These are phyloP conservation scores for Guillardia theta DNA, from an alignment of 78 protist genomes.

Conservation along the genomic window DNA sequence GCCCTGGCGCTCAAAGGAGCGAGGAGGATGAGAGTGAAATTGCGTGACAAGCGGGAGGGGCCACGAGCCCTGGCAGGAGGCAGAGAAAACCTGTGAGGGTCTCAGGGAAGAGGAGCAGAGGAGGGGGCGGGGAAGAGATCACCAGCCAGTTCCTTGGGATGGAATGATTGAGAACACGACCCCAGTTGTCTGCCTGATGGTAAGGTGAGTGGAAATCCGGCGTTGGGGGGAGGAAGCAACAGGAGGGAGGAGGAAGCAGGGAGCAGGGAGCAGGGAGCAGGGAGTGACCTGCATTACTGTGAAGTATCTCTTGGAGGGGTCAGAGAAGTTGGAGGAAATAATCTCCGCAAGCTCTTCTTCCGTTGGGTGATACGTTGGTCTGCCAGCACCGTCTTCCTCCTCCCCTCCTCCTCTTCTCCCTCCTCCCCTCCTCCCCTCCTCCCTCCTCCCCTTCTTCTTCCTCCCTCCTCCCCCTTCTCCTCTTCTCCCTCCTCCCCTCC, in stretches of 20 bases:
- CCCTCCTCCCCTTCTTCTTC: background rate
- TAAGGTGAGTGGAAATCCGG: too few relatives aligned
- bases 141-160: background rate
- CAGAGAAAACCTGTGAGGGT: background rate
- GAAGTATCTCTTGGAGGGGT: background rate
- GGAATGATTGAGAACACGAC: background rate
- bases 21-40: background rate
- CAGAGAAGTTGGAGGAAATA: background rate
- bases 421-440: background rate
- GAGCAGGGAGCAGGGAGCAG: background rate
- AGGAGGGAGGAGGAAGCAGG: too few relatives aligned
- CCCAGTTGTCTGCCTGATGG: too few relatives aligned
- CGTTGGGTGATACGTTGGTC: background rate
- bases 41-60: background rate
- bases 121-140: too few relatives aligned
- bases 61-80: slow-evolving; percentile 2
- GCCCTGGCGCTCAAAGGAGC: too few relatives aligned
- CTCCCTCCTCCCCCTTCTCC: background rate
- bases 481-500: background rate
- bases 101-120: too few relatives aligned
- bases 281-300: background rate
- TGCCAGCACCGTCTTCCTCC: too few relatives aligned
- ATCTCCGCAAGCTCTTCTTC: background rate
- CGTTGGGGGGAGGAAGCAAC: too few relatives aligned
- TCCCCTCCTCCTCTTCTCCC: background rate